Evolutionary conservation across 2,329 filamentous ascomycete genomes (phyloP).

Genomic region (Fusarium subglutinans): DNA sequence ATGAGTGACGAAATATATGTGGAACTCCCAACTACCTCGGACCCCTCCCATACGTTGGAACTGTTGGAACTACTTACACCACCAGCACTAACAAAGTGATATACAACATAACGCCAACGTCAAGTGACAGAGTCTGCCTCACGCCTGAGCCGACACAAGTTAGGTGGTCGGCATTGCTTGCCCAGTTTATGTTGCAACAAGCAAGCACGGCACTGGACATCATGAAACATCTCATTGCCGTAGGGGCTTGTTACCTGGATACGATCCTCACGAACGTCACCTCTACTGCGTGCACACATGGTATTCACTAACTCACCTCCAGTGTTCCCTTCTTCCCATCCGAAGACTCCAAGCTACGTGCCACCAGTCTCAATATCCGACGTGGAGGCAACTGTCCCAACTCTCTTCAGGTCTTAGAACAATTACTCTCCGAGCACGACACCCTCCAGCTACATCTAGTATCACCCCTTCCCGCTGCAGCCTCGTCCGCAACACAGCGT

Average conservation of each 20-base stretch:
- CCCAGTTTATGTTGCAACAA: neutral
- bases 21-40: slow-evolving; percentile 14
- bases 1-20: slow-evolving; percentile 19
- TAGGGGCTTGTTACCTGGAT: slow-evolving; percentile 76
- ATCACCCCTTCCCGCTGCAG: slow-evolving; percentile 62
- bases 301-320: slow-evolving; percentile 30
- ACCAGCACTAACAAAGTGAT: neutral
- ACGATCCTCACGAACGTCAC: slow-evolving; percentile 70
- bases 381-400: slow-evolving; percentile 80
- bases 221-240: slow-evolving; percentile 68
- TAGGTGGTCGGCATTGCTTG: neutral
- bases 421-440: slow-evolving; percentile 58
- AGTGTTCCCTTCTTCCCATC: slow-evolving; percentile 73
- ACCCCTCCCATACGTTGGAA: neutral
- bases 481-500: slow-evolving; percentile 60
- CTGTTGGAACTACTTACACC: neutral
- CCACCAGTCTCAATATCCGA: slow-evolving; percentile 65
- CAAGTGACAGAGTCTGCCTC: neutral
- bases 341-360: slow-evolving; percentile 79
- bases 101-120: neutral
- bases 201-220: neutral
- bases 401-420: slow-evolving; percentile 74
- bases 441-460: slow-evolving; percentile 55
- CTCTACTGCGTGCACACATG: neutral
- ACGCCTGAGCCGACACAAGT: neutral